These are phyloP conservation scores for Syzygium malaccense DNA, from an alignment of 441 rosid species.

Conservation along the genomic window DNA sequence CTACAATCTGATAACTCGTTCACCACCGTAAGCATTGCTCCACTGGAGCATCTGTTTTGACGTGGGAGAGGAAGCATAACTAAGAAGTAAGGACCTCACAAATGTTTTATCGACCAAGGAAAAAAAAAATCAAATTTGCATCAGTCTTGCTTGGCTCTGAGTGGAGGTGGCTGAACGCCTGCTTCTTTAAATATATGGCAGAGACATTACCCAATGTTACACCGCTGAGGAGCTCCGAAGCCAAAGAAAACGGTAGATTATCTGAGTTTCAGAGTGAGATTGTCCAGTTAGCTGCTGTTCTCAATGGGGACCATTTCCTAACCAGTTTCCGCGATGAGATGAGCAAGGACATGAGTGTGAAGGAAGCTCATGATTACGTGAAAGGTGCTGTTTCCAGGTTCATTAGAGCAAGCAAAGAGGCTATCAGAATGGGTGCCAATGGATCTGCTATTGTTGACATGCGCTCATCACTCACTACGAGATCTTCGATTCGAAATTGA, in stretches of 20 bases:
- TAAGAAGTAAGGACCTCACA: neutral
- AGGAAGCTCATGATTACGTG: slow-evolving; percentile 70
- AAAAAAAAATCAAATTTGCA: neutral
- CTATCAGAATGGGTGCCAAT: slow-evolving; percentile 67
- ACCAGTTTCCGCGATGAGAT: slow-evolving; percentile 73
- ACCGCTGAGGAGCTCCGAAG: slow-evolving; percentile 55
- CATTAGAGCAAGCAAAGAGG: slow-evolving; percentile 88
- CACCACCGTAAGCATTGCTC: neutral
- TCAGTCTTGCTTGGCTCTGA: neutral
- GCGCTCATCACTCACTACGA: slow-evolving; percentile 81
- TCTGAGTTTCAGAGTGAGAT: slow-evolving; percentile 82
- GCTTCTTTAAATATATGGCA: slow-evolving; percentile 16
- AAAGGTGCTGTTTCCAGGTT: slow-evolving; percentile 65
- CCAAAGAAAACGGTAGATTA: slow-evolving; percentile 53
- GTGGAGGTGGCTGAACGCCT: neutral
- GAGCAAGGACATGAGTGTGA: slow-evolving; percentile 72
- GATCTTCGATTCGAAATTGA: slow-evolving; percentile 35
- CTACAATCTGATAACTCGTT: neutral
- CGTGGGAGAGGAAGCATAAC: neutral
- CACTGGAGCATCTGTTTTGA: neutral
- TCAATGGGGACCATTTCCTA: slow-evolving; percentile 77
- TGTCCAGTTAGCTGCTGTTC: slow-evolving; percentile 88
- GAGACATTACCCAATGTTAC: slow-evolving; percentile 62
- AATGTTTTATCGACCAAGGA: neutral
- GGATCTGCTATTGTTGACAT: slow-evolving; percentile 89